Conservation (phyloP, 2,329 filamentous ascomycete genomes). For the Corynespora cassiicola region DNA sequence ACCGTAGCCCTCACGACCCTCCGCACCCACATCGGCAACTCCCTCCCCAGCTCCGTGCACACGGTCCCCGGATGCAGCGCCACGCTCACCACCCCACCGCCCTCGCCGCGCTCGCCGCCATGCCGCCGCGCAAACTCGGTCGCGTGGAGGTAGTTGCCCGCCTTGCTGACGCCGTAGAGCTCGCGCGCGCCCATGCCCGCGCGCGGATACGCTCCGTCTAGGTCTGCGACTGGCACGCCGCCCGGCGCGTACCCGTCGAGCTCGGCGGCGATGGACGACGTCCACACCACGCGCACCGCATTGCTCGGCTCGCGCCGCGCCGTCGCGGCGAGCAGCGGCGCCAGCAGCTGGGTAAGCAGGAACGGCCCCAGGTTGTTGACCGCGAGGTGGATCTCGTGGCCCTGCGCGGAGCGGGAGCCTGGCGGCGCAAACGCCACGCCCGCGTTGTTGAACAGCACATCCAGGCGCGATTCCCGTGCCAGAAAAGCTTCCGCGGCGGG, state of each 20-base stretch:
- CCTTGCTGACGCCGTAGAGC: slow-evolving; percentile 24
- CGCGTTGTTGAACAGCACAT: slow-evolving; percentile 45
- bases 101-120: slow-evolving; percentile 2
- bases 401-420: slow-evolving; percentile 17
- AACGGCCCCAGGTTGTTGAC: slow-evolving; percentile 44
- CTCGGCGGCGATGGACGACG: slow-evolving; percentile 14
- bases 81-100: slow-evolving; percentile 17
- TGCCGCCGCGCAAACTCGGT: slow-evolving; percentile 12
- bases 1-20: no score
- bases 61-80: slow-evolving; percentile 49
- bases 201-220: slow-evolving; percentile 12
- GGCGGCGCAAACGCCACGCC: slow-evolving; percentile 32
- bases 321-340: slow-evolving; percentile 34
- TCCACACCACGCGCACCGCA: slow-evolving; percentile 31
- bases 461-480: slow-evolving; percentile 42
- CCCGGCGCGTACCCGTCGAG: slow-evolving; percentile 1
- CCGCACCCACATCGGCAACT: slow-evolving; percentile 11
- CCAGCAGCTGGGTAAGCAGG: slow-evolving; percentile 42
- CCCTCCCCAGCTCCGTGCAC: slow-evolving; percentile 28
- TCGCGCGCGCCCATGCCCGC: no score
- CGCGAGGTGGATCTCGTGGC: slow-evolving; percentile 44
- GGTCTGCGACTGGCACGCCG: slow-evolving; percentile 16
- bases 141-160: slow-evolving; percentile 22
- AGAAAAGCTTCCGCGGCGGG: slow-evolving; percentile 11
- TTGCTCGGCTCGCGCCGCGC: slow-evolving; percentile 17